Conservation (phyloP, 441 rosid species). For the Euphorbia schlechtendalii region DNA sequence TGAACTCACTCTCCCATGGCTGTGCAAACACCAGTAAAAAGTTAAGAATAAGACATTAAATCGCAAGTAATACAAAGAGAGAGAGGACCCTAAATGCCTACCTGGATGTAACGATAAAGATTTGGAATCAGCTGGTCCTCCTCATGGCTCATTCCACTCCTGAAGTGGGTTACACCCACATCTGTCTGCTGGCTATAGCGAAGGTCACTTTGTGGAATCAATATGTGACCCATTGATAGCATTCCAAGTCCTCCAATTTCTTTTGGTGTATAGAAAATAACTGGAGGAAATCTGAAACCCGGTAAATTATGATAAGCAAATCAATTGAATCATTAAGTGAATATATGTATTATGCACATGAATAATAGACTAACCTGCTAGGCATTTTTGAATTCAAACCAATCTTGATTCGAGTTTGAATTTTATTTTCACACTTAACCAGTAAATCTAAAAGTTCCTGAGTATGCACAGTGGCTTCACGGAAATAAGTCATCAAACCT, state of each 20-base stretch:
- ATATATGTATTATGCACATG: background rate
- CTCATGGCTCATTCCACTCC: conserved; percentile 99
- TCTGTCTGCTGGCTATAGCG: conserved; percentile 99
- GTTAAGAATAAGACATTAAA: conserved; percentile 13
- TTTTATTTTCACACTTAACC: conserved; percentile 97
- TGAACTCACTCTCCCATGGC: conserved; percentile 99
- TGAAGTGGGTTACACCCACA: conserved; percentile 98
- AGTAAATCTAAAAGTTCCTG: conserved; percentile 97
- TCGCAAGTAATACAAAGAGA: too few species aligned
- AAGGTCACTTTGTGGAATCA: conserved; percentile 98
- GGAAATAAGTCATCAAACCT: conserved; percentile 99
- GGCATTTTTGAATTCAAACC: conserved; percentile 99
- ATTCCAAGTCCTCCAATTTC: conserved; percentile 99
- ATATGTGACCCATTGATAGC: conserved; percentile 98
- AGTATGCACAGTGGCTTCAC: conserved; percentile 98
- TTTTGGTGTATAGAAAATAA: conserved; percentile 95
- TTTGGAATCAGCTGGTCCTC: conserved; percentile 99
- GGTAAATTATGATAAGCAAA: conserved; percentile 1
- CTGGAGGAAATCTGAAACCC: conserved; percentile 87
- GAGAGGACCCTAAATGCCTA: conserved; percentile 10
- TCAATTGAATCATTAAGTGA: conserved; percentile 6
- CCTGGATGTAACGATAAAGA: conserved; percentile 96
- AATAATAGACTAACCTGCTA: conserved; percentile 53
- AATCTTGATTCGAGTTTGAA: conserved; percentile 95
- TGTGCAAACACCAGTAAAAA: conserved; percentile 27